Percentiles rank a stretch among this genome's conserved stretches.
These are phyloP conservation scores for Debaryomyces robertsiae DNA, from an alignment of 1,139 yeast genomes.

Conservation along the genomic window DNA sequence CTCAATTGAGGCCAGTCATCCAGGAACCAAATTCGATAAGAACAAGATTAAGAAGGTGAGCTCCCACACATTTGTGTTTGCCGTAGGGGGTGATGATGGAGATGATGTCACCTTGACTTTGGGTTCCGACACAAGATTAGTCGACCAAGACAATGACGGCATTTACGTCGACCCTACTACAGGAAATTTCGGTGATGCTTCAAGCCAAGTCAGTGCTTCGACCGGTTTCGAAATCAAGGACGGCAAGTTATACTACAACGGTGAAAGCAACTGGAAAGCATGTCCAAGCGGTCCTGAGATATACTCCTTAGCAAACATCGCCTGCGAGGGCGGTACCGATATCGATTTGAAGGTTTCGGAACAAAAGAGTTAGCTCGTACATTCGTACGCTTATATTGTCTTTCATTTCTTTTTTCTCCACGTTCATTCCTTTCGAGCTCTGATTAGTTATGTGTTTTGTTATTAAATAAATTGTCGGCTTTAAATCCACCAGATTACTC, in stretches of 20 bases:
- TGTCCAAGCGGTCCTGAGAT: slow-evolving; percentile 30
- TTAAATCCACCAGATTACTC: neutral
- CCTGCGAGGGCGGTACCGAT: slow-evolving; percentile 32
- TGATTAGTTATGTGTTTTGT: neutral
- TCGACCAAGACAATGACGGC: slow-evolving; percentile 32
- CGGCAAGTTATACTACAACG: slow-evolving; percentile 25
- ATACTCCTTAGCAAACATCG: slow-evolving; percentile 28
- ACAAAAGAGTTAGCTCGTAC: neutral
- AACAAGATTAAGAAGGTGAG: slow-evolving; percentile 28
- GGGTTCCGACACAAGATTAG: slow-evolving; percentile 28
- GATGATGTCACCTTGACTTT: slow-evolving; percentile 24
- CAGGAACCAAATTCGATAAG: slow-evolving; percentile 28
- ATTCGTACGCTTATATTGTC: too few relatives aligned
- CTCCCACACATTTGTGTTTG: slow-evolving; percentile 32
- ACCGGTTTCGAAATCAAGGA: slow-evolving; percentile 27
- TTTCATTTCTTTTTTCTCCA: neutral
- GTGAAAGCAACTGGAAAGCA: slow-evolving; percentile 25
- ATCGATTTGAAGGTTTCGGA: slow-evolving; percentile 18
- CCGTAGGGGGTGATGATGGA: slow-evolving; percentile 36
- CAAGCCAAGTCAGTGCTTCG: slow-evolving; percentile 27
- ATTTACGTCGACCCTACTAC: slow-evolving; percentile 26
- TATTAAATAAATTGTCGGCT: neutral
- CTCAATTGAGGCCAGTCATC: slow-evolving; percentile 23
- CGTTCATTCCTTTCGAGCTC: neutral
- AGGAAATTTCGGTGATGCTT: slow-evolving; percentile 35